A percentile compares a stretch with the other conserved stretches of the same genome.
Conservation (phyloP, 2,329 filamentous ascomycete genomes). For the Dendryphion nanum region DNA sequence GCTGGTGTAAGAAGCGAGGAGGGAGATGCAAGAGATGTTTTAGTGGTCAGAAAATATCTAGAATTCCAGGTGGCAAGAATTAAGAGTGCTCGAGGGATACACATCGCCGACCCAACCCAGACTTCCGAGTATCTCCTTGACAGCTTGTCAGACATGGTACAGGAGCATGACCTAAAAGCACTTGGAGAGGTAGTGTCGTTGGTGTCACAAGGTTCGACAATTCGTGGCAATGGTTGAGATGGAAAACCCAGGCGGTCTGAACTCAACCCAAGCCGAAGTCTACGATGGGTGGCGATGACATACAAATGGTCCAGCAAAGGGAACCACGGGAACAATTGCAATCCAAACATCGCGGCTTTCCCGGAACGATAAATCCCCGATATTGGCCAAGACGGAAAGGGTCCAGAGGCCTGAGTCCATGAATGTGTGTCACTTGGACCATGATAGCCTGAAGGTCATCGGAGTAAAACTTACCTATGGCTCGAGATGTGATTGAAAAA, state of each 20-base stretch:
- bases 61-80: conserved; percentile 1
- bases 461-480: too few species aligned
- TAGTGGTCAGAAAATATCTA: conserved; percentile 1
- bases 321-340: too few species aligned
- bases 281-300: too few species aligned
- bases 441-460: too few species aligned
- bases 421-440: too few species aligned
- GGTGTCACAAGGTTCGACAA: background rate
- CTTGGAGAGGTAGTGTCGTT: background rate
- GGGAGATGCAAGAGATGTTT: background rate
- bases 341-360: too few species aligned
- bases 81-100: background rate
- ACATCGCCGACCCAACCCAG: background rate
- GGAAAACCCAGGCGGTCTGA: background rate
- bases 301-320: background rate
- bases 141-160: background rate
- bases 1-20: conserved; percentile 1
- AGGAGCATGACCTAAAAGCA: background rate
- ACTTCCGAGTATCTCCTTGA: background rate
- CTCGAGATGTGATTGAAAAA: too few species aligned
- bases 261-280: too few species aligned
- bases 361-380: too few species aligned
- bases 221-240: background rate
- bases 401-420: too few species aligned
- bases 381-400: too few species aligned